Base-by-base conservation (phyloP, 192 early-diverging fungal species). In the Coemansia reversa region DNA sequence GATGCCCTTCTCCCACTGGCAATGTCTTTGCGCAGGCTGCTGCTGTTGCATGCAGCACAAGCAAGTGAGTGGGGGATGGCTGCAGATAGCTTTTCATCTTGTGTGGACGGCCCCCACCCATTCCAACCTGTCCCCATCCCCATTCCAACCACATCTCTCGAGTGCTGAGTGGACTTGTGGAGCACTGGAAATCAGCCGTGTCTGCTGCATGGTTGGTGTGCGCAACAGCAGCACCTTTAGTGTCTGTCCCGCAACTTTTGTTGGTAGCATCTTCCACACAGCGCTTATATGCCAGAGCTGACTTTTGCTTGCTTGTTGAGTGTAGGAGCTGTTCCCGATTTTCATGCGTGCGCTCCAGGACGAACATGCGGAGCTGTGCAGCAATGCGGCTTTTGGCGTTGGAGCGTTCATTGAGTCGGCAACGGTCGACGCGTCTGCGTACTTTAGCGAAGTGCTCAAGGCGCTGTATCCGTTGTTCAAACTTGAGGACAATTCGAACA, bases 351-450 rank as follows among this genome's bases (percentile, higher is more conserved):
- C 84, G 25, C 83, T 94, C 55, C 63, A 63, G 8, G 94, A 95
- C 76, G 82, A 89, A 63, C 87, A 92, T 55, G 82, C 89, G 12
- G 90, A 93, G 79, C 92, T 96, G 22, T 80, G 85, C 45, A 94
- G 93, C 72, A 96, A 96, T 68, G 91, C 90, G 42, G 90, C 92
- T 3, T 96, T 79, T 75, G 90, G 86, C 16, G 79, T 91, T 53
- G 94, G 94, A 29, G 84, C 88, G 51, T 76, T 95, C 39, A 82
- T 86, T 30, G 76, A 84, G 51, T 72, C 92, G 58, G 86, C 86
- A 9, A 86, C 85, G 35, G 70, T 85, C 18, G 90, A 94, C 58
- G 71, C 89, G 29, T 84, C 84, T 55, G 81, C 85, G 79, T 85
- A 90, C 73, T 92, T 91, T 69, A 67, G 63, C 39, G 67, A 69